These are phyloP conservation scores for Drechslerella dactyloides DNA, from an alignment of 2,329 filamentous ascomycete species.

Conservation along the genomic window DNA sequence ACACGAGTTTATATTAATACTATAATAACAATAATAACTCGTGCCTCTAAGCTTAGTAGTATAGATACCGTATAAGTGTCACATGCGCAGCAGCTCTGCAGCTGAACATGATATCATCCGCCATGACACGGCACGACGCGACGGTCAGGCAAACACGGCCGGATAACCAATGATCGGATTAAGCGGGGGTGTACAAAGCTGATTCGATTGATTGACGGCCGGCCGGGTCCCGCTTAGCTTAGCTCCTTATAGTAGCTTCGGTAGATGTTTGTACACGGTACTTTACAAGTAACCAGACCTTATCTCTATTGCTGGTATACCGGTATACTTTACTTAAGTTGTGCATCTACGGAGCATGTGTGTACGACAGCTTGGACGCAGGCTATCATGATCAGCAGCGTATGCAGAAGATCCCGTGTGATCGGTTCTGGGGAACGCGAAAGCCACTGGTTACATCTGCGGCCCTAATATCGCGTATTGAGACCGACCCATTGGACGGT, in stretches of 20 bases:
- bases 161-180: neutral
- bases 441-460: conserved; percentile 8
- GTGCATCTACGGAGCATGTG: too few relatives aligned
- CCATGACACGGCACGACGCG: conserved; percentile 2
- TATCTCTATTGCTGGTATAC: too few relatives aligned
- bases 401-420: conserved; percentile 36
- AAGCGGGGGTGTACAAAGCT: neutral
- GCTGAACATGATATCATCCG: neutral
- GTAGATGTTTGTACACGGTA: too few relatives aligned
- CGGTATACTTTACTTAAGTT: too few relatives aligned
- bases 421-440: conserved; percentile 36
- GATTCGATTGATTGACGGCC: neutral
- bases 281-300: too few relatives aligned
- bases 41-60: too few relatives aligned
- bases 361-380: neutral
- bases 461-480: conserved; percentile 44
- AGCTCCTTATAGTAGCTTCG: neutral
- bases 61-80: neutral
- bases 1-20: too few relatives aligned
- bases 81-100: neutral
- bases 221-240: neutral
- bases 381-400: too few relatives aligned
- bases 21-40: too few relatives aligned
- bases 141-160: neutral
- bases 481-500: conserved; percentile 40